Evolutionary conservation across 1,139 yeast genomes (phyloP).

Genomic region (Yamadazyma mexicana): DNA sequence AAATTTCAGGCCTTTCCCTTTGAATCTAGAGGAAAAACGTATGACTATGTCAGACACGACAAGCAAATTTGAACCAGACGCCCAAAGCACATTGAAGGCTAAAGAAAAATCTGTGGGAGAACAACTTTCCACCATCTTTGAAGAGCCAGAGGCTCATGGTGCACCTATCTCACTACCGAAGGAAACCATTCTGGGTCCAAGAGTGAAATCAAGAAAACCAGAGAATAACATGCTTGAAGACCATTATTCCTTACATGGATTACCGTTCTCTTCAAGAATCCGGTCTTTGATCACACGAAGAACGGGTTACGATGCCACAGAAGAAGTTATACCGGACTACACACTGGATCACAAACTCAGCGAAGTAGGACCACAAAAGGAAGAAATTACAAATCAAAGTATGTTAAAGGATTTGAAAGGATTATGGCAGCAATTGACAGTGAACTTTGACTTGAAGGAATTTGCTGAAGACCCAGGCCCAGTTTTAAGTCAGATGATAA

Average conservation of each 20-base stretch:
- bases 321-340: constrained; percentile 5
- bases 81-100: neutral
- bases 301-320: neutral
- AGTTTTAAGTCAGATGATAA: neutral
- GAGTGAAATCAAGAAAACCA: neutral
- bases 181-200: constrained; percentile 3
- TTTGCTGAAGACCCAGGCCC: neutral
- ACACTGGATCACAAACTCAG: constrained; percentile 1
- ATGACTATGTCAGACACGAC: neutral
- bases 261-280: constrained; percentile 17
- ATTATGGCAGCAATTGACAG: neutral
- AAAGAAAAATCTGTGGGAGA: neutral
- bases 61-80: neutral
- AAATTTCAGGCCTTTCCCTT: constrained; percentile 9
- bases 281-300: constrained; percentile 5
- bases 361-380: neutral
- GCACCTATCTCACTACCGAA: neutral
- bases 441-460: neutral
- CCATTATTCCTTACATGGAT: constrained; percentile 19
- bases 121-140: constrained; percentile 7
- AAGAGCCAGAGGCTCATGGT: constrained; percentile 6
- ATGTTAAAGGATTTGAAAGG: neutral
- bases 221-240: constrained; percentile 2
- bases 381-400: neutral
- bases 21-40: constrained; percentile 3